Evolutionary conservation across 2,329 filamentous ascomycete genomes (phyloP).

Genomic region (Penicillium sp.): DNA sequence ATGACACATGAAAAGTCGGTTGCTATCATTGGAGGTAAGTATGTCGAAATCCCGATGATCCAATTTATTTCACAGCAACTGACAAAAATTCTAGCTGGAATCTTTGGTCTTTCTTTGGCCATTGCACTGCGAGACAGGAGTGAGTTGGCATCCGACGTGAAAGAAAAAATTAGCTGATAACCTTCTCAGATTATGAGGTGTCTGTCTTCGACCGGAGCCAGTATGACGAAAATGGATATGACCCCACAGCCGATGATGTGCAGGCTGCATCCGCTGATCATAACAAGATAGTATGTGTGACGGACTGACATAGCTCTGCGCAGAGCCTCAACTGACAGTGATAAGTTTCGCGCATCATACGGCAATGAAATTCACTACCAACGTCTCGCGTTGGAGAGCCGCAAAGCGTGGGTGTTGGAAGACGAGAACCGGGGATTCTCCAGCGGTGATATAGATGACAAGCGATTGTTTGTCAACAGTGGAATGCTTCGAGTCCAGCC

Average conservation of each 20-base stretch:
- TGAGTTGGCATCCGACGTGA: background rate
- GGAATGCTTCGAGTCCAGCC: slow-evolving; percentile 22
- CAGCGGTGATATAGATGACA: slow-evolving; percentile 10
- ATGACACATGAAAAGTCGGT: slow-evolving; percentile 15
- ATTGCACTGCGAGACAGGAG: slow-evolving; percentile 14
- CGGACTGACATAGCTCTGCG: background rate
- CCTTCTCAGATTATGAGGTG: slow-evolving; percentile 9
- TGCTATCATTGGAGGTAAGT: slow-evolving; percentile 17
- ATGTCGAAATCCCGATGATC: background rate
- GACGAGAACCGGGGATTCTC: slow-evolving; percentile 14
- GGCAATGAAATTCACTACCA: slow-evolving; percentile 18
- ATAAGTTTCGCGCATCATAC: slow-evolving; percentile 19
- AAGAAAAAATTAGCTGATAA: background rate
- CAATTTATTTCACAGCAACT: background rate
- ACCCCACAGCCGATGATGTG: slow-evolving; percentile 11
- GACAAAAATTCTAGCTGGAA: slow-evolving; percentile 10
- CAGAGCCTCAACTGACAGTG: background rate
- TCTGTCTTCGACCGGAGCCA: slow-evolving; percentile 16
- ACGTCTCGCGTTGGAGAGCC: slow-evolving; percentile 18
- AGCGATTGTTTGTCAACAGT: slow-evolving; percentile 14
- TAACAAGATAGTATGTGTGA: slow-evolving; percentile 18
- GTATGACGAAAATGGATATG: slow-evolving; percentile 16
- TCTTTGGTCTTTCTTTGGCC: slow-evolving; percentile 18
- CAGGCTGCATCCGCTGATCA: slow-evolving; percentile 20
- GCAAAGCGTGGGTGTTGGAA: slow-evolving; percentile 11